phyloP scores from a whole-genome alignment of 352 stramenopile species.

The Halophytophthora polymorphica region DNA sequence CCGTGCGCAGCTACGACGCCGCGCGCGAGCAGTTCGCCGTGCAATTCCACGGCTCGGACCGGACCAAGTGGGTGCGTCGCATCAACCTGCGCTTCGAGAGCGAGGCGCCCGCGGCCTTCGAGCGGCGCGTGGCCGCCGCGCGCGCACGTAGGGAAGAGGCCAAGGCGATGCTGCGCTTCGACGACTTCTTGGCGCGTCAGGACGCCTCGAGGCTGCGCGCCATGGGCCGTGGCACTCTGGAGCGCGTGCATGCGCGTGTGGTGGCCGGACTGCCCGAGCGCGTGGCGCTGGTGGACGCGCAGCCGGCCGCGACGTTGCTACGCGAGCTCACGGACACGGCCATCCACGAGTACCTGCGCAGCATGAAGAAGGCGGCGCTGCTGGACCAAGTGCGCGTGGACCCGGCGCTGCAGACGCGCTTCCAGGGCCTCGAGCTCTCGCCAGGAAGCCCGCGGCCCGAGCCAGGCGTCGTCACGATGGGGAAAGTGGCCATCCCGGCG shows the following conservation, averaged over 20 bases:
- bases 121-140: conserved; percentile 70
- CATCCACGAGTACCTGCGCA: conserved; percentile 88
- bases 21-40: conserved; percentile 72
- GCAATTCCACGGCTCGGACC: conserved; percentile 83
- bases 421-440: conserved; percentile 63
- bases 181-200: conserved; percentile 88
- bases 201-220: conserved; percentile 61
- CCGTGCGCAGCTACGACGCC: conserved; percentile 62
- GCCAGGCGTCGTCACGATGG: conserved; percentile 35
- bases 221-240: conserved; percentile 77
- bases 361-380: conserved; percentile 91
- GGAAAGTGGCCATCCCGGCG: conserved; percentile 76
- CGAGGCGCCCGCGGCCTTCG: conserved; percentile 68
- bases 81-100: conserved; percentile 92
- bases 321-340: conserved; percentile 83
- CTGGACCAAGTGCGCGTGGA: conserved; percentile 58
- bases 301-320: conserved; percentile 62
- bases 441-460: conserved; percentile 15
- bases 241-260: conserved; percentile 83
- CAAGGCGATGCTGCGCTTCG: conserved; percentile 88
- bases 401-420: conserved; percentile 60
- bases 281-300: conserved; percentile 56
- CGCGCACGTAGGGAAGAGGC: conserved; percentile 57
- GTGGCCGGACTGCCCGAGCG: conserved; percentile 71
- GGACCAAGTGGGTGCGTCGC: conserved; percentile 82